Base-by-base conservation (phyloP, 208 protist species). In the Crithidia fasciculata region DNA sequence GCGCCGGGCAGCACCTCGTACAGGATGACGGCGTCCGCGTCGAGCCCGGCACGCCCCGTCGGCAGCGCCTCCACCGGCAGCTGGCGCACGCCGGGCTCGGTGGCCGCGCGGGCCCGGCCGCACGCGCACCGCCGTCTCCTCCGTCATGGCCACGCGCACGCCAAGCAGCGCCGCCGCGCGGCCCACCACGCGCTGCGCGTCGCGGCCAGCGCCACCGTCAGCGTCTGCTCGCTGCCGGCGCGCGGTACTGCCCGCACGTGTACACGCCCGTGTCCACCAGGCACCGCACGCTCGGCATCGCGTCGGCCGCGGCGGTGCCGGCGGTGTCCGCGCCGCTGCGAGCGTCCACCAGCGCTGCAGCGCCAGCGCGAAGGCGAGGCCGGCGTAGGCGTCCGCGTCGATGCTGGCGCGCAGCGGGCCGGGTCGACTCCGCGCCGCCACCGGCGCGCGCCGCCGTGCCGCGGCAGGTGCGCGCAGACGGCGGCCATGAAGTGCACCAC, bases 51-150 rank as follows among this genome's bases (percentile, higher is more conserved):
- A 7, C 41, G 45, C 15, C 44, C 57, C 28, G 44, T 41, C 74
- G 63, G 53, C 67, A 82, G 43, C 53, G 68, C 72, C 62, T 75
- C 75, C 56, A 84, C 55, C 3, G 80, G 80, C n/a, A 84, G 18
- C 19, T 45, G 58, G n/a, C 80, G 75, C 52, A 84, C 52, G 45
- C 45, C 45, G 9, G 45, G 9, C 28, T 28, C 28, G 28, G 28
- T 28, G 28, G 28, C 28, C 28, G 28, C 28, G 28, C 28, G 28
- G 28, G 28, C 28, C 28, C 45, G 45, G 45, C 9, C 12, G 63
- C 78, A 86, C 72, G 16, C 76, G 77, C 67, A 68, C 47, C 54
- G 60, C 73, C 53, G 78, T 84, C 50, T 83, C 81, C 73, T 83
- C 82, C 58, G 74, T 82, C 52, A 81, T 66, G 41, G 69, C 78